Base-by-base conservation (phyloP, 164 flowering plant genomes). In the Buxus sempervirens region DNA sequence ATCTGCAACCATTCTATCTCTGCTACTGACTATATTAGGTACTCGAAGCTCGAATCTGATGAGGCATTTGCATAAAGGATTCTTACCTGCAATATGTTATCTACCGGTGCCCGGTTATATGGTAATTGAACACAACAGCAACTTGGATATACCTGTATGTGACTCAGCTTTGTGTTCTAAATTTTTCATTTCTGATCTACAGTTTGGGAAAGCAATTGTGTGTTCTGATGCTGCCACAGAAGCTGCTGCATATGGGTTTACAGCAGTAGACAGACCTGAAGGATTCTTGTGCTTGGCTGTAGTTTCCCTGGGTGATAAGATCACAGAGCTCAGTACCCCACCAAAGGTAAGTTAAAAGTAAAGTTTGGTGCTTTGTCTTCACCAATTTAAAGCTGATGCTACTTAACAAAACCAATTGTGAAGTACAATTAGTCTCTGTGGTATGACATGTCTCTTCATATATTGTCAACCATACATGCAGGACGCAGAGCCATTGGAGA, bases 151-250 rank as follows among this genome's bases (percentile, higher is more conserved):
- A 32, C 38, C 7, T 32, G n/a, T n/a, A n/a, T n/a, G n/a, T n/a
- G n/a, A n/a, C n/a, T n/a, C n/a, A n/a, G n/a, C n/a, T n/a, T n/a
- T n/a, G n/a, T n/a, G n/a, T n/a, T n/a, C n/a, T n/a, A n/a, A n/a
- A n/a, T n/a, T n/a, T n/a, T n/a, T 28, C 42, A 6, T 36, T 18
- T 32, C 8, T 19, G 9, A 49, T 14, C 21, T 22, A 21, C 80
- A 90, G 98, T 88, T 90, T 76, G 98, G 97, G 18, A 84, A 62
- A 74, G 91, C 88, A 13, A 89, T 93, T 10, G 81, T 90, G 0
- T 89, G 96, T 67, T 84, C 94, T 0, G 98, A 93, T 79, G 87
- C 94, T 45, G 89, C 93, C 14, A 92, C 94, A 5, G 93, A 90
- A 72, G 97, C 97, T 19, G 89, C 97, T 0, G 79, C 80, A 60